phyloP scores from a whole-genome alignment of 768 basidiomycete species.

The Lentinula raphanica region DNA sequence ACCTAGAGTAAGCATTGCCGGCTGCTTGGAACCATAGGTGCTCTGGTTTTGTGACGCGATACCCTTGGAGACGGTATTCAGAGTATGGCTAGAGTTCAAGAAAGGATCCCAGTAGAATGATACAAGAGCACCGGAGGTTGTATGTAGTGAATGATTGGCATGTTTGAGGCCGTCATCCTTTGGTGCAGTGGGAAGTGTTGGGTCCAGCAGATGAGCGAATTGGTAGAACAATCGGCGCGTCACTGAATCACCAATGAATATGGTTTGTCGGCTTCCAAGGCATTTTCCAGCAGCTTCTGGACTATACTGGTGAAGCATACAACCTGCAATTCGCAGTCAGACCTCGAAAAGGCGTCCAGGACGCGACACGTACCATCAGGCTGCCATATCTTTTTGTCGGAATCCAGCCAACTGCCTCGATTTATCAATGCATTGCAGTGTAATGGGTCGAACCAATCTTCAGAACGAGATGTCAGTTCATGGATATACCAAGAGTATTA shows the following conservation, averaged over 20 bases:
- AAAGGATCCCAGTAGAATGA: constrained; percentile 85
- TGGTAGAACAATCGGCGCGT: constrained; percentile 79
- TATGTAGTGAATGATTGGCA: constrained; percentile 48
- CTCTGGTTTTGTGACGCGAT: constrained; percentile 4
- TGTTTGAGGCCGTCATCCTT: constrained; percentile 63
- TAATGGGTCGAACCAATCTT: constrained; percentile 69
- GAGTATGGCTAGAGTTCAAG: constrained; percentile 61
- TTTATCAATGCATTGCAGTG: constrained; percentile 70
- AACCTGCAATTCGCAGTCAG: constrained; percentile 44
- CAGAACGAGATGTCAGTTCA: neutral
- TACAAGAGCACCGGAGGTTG: constrained; percentile 41
- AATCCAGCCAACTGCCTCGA: constrained; percentile 76
- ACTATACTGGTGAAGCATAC: constrained; percentile 69
- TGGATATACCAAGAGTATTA: neutral
- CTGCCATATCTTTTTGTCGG: constrained; percentile 70
- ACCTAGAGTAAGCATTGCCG: constrained; percentile 75
- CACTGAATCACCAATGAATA: constrained; percentile 85
- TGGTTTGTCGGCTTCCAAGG: constrained; percentile 50
- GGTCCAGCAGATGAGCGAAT: constrained; percentile 56
- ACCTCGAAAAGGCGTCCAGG: constrained; percentile 7
- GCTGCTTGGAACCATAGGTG: constrained; percentile 17
- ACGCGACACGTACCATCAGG: constrained; percentile 60
- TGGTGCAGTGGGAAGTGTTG: constrained; percentile 45
- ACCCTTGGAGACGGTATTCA: constrained; percentile 33
- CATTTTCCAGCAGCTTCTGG: constrained; percentile 50